phyloP scores from a whole-genome alignment of 805 yeast genomes.

The Spathaspora passalidarum region DNA sequence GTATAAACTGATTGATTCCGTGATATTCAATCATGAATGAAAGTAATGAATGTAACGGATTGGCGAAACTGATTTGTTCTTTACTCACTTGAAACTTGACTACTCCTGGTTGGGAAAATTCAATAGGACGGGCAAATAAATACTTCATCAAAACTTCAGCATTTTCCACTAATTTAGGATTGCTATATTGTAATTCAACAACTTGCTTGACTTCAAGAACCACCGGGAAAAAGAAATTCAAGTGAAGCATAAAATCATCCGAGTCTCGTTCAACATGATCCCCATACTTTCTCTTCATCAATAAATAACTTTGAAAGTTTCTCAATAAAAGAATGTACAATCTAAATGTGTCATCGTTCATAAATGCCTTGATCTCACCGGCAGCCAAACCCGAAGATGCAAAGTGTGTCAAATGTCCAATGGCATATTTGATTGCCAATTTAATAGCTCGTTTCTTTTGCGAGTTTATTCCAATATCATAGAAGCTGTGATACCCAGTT shows the following conservation, averaged over 20 bases:
- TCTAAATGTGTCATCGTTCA: conserved; percentile 35
- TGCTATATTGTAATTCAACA: conserved; percentile 13
- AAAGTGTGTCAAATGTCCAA: conserved; percentile 27
- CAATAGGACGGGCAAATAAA: conserved; percentile 23
- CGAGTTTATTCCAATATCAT: conserved; percentile 16
- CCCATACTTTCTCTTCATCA: conserved; percentile 57
- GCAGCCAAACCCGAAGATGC: conserved; percentile 20
- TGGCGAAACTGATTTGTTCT: conserved; percentile 52
- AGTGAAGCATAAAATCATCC: conserved; percentile 47
- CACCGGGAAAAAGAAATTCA: conserved; percentile 45
- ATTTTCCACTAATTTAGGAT: conserved; percentile 13
- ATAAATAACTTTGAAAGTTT: conserved; percentile 57
- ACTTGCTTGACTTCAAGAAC: conserved; percentile 41
- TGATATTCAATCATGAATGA: conserved; percentile 38
- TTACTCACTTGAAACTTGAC: conserved; percentile 43
- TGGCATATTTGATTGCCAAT: conserved; percentile 28
- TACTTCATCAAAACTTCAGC: conserved; percentile 14
- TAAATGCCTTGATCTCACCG: conserved; percentile 17
- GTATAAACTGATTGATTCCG: conserved; percentile 20
- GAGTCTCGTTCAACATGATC: conserved; percentile 65
- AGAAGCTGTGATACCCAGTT: conserved; percentile 28
- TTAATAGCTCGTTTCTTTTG: conserved; percentile 21
- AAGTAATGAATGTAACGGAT: conserved; percentile 58
- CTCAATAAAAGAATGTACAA: conserved; percentile 46
- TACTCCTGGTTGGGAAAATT: conserved; percentile 25